Conservation (phyloP, 768 basidiomycete genomes). For the Thelephora aurantiotincta region DNA sequence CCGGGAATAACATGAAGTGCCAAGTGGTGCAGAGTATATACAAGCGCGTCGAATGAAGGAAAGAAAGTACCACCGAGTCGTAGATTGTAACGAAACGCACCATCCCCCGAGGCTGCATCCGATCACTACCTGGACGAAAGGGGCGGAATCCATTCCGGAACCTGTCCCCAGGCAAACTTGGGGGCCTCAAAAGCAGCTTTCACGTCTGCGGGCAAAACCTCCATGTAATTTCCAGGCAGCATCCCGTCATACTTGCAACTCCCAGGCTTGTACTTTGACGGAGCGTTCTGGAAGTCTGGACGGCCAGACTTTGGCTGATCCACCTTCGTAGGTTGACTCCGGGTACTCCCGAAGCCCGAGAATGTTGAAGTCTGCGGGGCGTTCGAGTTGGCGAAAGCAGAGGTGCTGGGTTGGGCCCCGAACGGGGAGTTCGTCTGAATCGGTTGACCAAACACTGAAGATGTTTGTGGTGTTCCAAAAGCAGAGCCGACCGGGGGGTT, state of each 20-base stretch:
- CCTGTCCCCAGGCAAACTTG: constrained; percentile 53
- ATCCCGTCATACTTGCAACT: constrained; percentile 39
- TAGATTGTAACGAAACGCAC: no score
- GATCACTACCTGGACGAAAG: constrained; percentile 24
- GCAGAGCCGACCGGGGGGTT: constrained; percentile 6
- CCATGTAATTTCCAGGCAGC: constrained; percentile 45
- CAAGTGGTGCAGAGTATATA: no score
- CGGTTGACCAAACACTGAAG: constrained; percentile 1
- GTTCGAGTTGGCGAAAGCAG: constrained; percentile 4
- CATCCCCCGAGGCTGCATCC: neutral
- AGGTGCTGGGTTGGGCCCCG: constrained; percentile 1
- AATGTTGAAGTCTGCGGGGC: constrained; percentile 1
- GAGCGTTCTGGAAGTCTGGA: constrained; percentile 23
- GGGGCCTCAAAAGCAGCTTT: constrained; percentile 25
- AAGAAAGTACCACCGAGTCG: no score
- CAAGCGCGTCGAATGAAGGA: no score
- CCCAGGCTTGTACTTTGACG: constrained; percentile 27
- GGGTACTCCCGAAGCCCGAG: neutral
- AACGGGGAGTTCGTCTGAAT: neutral
- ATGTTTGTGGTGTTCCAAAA: neutral
- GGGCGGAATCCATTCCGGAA: constrained; percentile 69
- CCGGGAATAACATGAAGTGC: no score
- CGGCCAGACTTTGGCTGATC: constrained; percentile 7
- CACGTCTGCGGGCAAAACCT: constrained; percentile 28
- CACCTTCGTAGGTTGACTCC: neutral